Evolutionary conservation across 1,284 basidiomycete genomes (phyloP).

Genomic region (Cutaneotrichosporon mucoides): DNA sequence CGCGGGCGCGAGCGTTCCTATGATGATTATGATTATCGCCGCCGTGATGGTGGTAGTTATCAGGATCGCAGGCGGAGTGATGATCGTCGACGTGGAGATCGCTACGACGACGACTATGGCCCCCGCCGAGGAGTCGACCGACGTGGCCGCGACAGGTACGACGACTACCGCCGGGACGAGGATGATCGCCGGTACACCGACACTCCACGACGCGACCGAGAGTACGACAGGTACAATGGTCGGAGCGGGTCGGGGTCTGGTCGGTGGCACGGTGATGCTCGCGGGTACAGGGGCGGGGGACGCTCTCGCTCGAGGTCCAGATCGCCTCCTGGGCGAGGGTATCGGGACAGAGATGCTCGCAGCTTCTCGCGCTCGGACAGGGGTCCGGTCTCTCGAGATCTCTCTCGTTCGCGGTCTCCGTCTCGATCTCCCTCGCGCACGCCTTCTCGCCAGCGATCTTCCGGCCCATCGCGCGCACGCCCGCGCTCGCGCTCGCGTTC

Average conservation of each 20-base stretch:
- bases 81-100: neutral
- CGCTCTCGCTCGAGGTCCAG: conserved; percentile 3
- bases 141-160: neutral
- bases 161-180: conserved; percentile 2
- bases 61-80: neutral
- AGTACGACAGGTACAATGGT: neutral
- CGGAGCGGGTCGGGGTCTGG: conserved; percentile 4
- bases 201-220: neutral
- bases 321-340: neutral
- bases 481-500: conserved; percentile 4
- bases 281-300: neutral
- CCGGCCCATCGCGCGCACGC: conserved; percentile 7
- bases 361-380: no score
- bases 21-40: neutral
- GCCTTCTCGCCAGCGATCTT: conserved; percentile 6
- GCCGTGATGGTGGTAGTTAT: no score
- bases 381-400: no score
- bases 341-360: neutral
- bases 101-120: conserved; percentile 1
- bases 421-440: neutral
- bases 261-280: neutral
- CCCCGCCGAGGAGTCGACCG: neutral
- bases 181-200: neutral
- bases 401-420: no score
- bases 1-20: neutral